These are phyloP conservation scores for Cordyceps cicadae DNA, from an alignment of 2,329 filamentous ascomycete species.

Conservation along the genomic window DNA sequence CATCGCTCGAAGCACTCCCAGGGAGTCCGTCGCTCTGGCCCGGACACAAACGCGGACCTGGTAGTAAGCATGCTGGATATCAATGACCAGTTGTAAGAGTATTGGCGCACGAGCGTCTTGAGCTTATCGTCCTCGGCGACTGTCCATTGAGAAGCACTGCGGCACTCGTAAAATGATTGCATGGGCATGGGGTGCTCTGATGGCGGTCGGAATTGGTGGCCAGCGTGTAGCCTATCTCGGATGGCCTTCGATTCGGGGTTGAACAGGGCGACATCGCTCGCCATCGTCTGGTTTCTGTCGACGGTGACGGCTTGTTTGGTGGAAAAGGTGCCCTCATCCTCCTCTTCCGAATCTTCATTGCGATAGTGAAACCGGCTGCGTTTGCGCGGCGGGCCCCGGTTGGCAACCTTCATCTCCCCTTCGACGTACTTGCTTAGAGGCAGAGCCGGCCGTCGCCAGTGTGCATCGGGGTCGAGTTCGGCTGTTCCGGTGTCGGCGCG, in stretches of 20 bases:
- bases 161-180: slow-evolving; percentile 81
- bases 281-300: slow-evolving; percentile 54
- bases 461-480: slow-evolving; percentile 57
- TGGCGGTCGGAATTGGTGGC: slow-evolving; percentile 87
- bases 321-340: slow-evolving; percentile 47
- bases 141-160: slow-evolving; percentile 86
- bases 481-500: slow-evolving; percentile 48
- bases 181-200: slow-evolving; percentile 87
- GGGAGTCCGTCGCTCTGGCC: slow-evolving; percentile 80
- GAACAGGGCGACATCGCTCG: slow-evolving; percentile 77
- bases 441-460: slow-evolving; percentile 68
- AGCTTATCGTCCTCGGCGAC: slow-evolving; percentile 85
- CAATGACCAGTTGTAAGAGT: slow-evolving; percentile 95
- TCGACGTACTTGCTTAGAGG: slow-evolving; percentile 82
- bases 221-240: slow-evolving; percentile 79
- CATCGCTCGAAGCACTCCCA: slow-evolving; percentile 99
- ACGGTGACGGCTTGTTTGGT: slow-evolving; percentile 40
- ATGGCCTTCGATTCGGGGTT: slow-evolving; percentile 82
- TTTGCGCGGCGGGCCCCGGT: slow-evolving; percentile 60
- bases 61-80: slow-evolving; percentile 74
- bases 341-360: slow-evolving; percentile 61
- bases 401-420: slow-evolving; percentile 64
- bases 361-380: slow-evolving; percentile 75
- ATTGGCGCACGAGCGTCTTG: slow-evolving; percentile 75
- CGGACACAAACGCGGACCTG: slow-evolving; percentile 71